phyloP scores from a whole-genome alignment of 1,284 basidiomycete genomes.

The Melampsora occidentalis region DNA sequence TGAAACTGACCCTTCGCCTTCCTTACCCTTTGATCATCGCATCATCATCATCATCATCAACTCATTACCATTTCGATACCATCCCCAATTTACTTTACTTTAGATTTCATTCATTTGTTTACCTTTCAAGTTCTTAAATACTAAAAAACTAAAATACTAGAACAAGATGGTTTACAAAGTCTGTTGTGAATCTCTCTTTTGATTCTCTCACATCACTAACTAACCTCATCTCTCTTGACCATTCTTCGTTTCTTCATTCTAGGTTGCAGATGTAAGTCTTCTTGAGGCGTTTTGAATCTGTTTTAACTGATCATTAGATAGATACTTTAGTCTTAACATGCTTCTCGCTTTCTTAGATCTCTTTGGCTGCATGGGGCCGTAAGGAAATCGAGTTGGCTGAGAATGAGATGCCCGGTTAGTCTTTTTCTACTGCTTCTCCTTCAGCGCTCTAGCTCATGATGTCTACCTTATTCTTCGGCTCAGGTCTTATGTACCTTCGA shows the following conservation, averaged over 20 bases:
- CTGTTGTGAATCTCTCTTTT: neutral
- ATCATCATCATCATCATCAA: too few species aligned
- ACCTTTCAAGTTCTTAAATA: too few species aligned
- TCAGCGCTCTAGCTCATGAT: neutral
- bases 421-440: neutral
- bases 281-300: neutral
- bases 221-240: neutral
- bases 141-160: neutral
- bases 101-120: too few species aligned
- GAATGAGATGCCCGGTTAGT: slow-evolving; percentile 43
- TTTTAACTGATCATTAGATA: neutral
- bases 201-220: neutral
- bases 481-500: slow-evolving; percentile 52
- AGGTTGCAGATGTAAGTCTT: slow-evolving; percentile 43
- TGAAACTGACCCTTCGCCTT: too few species aligned
- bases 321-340: neutral
- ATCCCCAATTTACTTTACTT: too few species aligned
- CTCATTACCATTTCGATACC: too few species aligned
- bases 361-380: slow-evolving; percentile 72
- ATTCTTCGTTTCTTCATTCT: neutral
- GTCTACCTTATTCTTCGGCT: neutral
- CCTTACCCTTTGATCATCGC: too few species aligned
- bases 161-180: slow-evolving; percentile 43
- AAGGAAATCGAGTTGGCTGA: slow-evolving; percentile 98
- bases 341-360: slow-evolving; percentile 19